phyloP scores from a whole-genome alignment of 305 asterid genomes.

The Nicotiana rustica region DNA sequence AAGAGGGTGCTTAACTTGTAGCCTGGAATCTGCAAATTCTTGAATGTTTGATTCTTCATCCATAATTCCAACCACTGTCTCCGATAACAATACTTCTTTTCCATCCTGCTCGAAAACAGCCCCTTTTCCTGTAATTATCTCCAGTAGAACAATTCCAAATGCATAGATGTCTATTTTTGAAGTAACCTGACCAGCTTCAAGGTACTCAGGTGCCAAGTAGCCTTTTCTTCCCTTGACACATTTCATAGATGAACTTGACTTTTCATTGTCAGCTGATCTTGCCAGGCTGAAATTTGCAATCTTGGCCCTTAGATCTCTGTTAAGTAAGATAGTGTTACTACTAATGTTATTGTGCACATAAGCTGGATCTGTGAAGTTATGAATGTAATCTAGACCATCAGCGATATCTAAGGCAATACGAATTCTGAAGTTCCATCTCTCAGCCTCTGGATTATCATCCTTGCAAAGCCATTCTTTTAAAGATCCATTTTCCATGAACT shows the following conservation, averaged over 20 bases:
- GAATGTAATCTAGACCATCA: slow-evolving; percentile 65
- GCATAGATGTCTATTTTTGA: slow-evolving; percentile 66
- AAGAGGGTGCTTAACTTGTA: slow-evolving; percentile 63
- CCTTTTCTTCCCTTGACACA: slow-evolving; percentile 50
- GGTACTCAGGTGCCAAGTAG: slow-evolving; percentile 66
- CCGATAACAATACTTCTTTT: slow-evolving; percentile 51
- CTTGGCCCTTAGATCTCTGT: slow-evolving; percentile 59
- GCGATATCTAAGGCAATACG: slow-evolving; percentile 66
- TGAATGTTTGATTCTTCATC: slow-evolving; percentile 39
- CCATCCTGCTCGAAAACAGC: slow-evolving; percentile 51
- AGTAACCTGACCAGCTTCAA: slow-evolving; percentile 44
- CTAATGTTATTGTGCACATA: slow-evolving; percentile 62
- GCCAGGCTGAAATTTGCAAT: slow-evolving; percentile 60
- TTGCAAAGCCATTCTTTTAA: slow-evolving; percentile 58
- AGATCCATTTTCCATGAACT: slow-evolving; percentile 67
- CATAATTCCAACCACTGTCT: slow-evolving; percentile 40
- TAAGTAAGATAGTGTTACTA: slow-evolving; percentile 56
- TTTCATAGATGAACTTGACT: slow-evolving; percentile 39
- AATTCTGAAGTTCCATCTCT: slow-evolving; percentile 58
- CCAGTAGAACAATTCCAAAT: slow-evolving; percentile 63
- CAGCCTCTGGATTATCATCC: slow-evolving; percentile 38
- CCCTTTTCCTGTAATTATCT: slow-evolving; percentile 62
- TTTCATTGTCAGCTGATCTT: slow-evolving; percentile 38
- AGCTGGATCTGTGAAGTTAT: slow-evolving; percentile 64
- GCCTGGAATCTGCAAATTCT: slow-evolving; percentile 56